Percentiles rank a stretch among this genome's conserved stretches.
These are phyloP conservation scores for Taiozyma onychis DNA, from an alignment of 1,139 yeast genomes.

Conservation along the genomic window DNA sequence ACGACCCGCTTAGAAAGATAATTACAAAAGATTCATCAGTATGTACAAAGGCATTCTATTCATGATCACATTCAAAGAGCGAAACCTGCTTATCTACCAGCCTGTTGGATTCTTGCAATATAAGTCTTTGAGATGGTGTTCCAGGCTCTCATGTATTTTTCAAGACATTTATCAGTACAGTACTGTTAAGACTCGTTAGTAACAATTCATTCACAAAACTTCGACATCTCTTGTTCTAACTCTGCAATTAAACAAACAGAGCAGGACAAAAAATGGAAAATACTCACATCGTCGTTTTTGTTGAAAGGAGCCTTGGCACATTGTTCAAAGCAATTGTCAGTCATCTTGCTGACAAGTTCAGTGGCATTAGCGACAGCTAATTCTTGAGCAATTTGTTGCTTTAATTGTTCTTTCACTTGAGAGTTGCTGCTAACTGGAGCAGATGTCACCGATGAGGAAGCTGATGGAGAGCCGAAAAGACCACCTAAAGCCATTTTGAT, in stretches of 20 bases:
- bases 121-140: conserved; percentile 74
- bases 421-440: conserved; percentile 24
- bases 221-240: background rate
- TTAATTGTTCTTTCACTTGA: conserved; percentile 53
- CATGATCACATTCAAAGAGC: background rate
- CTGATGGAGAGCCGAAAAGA: conserved; percentile 35
- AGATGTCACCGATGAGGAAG: conserved; percentile 28
- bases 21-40: background rate
- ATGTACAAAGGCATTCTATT: background rate
- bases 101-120: conserved; percentile 64
- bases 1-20: background rate
- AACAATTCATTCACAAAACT: background rate
- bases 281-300: conserved; percentile 35
- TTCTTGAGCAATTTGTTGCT: conserved; percentile 72
- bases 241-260: background rate
- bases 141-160: conserved; percentile 91
- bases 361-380: conserved; percentile 87
- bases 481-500: conserved; percentile 32
- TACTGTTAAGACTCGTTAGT: conserved; percentile 9
- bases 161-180: conserved; percentile 74
- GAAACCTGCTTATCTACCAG: conserved; percentile 17
- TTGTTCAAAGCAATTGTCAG: conserved; percentile 83
- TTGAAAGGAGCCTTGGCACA: conserved; percentile 53
- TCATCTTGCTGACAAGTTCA: conserved; percentile 75
- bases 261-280: background rate